A percentile compares a stretch with the other conserved stretches of the same genome.
These are phyloP conservation scores for Picochlorum sp. DNA, from an alignment of 139 green algal genomes.

Conservation along the genomic window DNA sequence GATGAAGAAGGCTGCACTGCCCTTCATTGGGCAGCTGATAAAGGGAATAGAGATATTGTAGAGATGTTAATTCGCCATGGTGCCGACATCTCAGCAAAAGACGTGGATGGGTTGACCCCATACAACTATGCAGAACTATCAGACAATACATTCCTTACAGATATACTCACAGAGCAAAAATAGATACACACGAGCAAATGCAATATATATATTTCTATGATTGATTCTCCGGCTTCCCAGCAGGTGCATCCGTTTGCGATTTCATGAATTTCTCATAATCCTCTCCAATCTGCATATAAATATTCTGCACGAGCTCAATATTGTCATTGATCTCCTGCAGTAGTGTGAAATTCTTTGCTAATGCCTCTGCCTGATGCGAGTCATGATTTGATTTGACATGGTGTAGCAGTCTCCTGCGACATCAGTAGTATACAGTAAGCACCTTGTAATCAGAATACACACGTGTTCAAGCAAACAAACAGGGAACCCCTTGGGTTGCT, in stretches of 20 bases:
- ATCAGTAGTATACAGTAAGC: neutral
- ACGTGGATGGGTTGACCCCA: conserved; percentile 40
- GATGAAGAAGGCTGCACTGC: conserved; percentile 15
- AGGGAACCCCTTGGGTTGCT: neutral
- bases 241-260: neutral
- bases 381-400: conserved; percentile 59
- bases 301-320: conserved; percentile 8
- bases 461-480: too few relatives aligned
- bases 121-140: conserved; percentile 49
- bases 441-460: too few relatives aligned
- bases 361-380: conserved; percentile 25
- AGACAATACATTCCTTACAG: conserved; percentile 14
- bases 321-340: conserved; percentile 14
- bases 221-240: neutral
- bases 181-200: too few relatives aligned
- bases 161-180: too few relatives aligned
- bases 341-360: conserved; percentile 39
- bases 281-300: conserved; percentile 9
- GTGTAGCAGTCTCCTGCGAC: conserved; percentile 39
- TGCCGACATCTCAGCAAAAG: neutral
- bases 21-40: conserved; percentile 27
- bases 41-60: conserved; percentile 14
- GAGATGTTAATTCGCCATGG: neutral
- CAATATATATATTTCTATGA: neutral
- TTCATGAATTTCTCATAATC: conserved; percentile 12